phyloP scores from a whole-genome alignment of 2,329 filamentous ascomycete genomes.

The Xylaria polymorpha region DNA sequence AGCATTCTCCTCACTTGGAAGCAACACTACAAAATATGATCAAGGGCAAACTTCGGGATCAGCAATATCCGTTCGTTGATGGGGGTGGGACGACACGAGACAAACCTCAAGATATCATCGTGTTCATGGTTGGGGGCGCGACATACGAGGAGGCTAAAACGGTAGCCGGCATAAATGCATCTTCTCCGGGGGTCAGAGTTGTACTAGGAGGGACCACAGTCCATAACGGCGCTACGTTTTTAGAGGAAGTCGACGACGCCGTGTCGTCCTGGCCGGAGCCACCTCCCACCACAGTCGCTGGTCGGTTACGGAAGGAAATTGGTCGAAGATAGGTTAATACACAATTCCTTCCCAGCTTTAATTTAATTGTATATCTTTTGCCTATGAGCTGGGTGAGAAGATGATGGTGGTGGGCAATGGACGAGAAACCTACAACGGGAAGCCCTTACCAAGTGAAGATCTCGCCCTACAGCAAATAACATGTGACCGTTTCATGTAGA shows the following conservation, averaged over 20 bases:
- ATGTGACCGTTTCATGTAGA: neutral
- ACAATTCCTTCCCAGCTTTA: neutral
- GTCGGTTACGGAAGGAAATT: slow-evolving; percentile 70
- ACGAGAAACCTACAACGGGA: neutral
- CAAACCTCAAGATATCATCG: slow-evolving; percentile 94
- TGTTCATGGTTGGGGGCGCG: slow-evolving; percentile 92
- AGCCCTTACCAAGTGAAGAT: neutral
- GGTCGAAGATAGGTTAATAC: slow-evolving; percentile 58
- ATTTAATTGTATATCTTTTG: slow-evolving; percentile 14
- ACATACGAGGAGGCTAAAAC: slow-evolving; percentile 98
- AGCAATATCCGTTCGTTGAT: slow-evolving; percentile 94
- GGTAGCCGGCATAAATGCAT: slow-evolving; percentile 93
- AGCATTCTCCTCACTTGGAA: slow-evolving; percentile 91
- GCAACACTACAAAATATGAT: slow-evolving; percentile 90
- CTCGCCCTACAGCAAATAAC: neutral
- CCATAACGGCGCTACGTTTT: slow-evolving; percentile 87
- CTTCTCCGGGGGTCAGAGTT: slow-evolving; percentile 86
- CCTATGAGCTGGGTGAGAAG: neutral
- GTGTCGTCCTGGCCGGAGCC: slow-evolving; percentile 87
- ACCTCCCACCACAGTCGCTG: slow-evolving; percentile 68
- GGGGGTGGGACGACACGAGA: slow-evolving; percentile 87
- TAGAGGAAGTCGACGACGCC: slow-evolving; percentile 92
- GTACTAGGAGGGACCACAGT: slow-evolving; percentile 89
- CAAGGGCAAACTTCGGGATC: slow-evolving; percentile 86
- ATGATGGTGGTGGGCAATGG: neutral